These are phyloP conservation scores for Blastosporella zonata DNA, from an alignment of 1,284 basidiomycete genomes.

Conservation along the genomic window DNA sequence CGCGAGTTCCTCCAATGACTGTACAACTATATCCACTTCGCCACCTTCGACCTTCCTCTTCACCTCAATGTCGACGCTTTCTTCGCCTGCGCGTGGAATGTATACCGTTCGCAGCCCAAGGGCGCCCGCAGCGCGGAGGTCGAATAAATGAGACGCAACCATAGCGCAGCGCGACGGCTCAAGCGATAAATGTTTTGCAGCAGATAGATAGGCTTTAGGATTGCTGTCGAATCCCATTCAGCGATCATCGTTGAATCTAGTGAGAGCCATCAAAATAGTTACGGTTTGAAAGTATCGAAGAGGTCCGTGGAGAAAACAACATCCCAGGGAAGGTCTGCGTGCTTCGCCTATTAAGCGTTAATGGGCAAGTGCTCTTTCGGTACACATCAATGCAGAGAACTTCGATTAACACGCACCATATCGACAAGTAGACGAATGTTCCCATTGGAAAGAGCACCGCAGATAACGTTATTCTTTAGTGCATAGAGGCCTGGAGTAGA, in stretches of 20 bases:
- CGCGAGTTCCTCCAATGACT: slow-evolving; percentile 42
- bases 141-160: slow-evolving; percentile 62
- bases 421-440: slow-evolving; percentile 58
- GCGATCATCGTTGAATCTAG: no score
- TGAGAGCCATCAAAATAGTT: slow-evolving; percentile 21
- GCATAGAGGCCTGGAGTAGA: slow-evolving; percentile 43
- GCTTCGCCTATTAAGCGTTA: slow-evolving; percentile 44
- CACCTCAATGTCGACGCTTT: slow-evolving; percentile 28
- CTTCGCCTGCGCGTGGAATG: slow-evolving; percentile 47
- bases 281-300: slow-evolving; percentile 63
- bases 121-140: slow-evolving; percentile 50
- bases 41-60: slow-evolving; percentile 45
- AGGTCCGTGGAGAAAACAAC: slow-evolving; percentile 57
- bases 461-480: slow-evolving; percentile 49
- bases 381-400: not conserved
- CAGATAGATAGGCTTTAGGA: slow-evolving; percentile 48
- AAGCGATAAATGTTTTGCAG: slow-evolving; percentile 48
- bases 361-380: not conserved
- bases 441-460: slow-evolving; percentile 60
- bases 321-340: slow-evolving; percentile 61
- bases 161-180: slow-evolving; percentile 51
- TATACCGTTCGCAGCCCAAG: slow-evolving; percentile 59
- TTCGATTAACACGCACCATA: slow-evolving; percentile 39
- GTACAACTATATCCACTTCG: slow-evolving; percentile 46
- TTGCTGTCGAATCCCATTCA: slow-evolving; percentile 43